A percentile compares a stretch with the other conserved stretches of the same genome.
Conservation (phyloP, 345 rosid genomes). For the Hypericum perforatum region DNA sequence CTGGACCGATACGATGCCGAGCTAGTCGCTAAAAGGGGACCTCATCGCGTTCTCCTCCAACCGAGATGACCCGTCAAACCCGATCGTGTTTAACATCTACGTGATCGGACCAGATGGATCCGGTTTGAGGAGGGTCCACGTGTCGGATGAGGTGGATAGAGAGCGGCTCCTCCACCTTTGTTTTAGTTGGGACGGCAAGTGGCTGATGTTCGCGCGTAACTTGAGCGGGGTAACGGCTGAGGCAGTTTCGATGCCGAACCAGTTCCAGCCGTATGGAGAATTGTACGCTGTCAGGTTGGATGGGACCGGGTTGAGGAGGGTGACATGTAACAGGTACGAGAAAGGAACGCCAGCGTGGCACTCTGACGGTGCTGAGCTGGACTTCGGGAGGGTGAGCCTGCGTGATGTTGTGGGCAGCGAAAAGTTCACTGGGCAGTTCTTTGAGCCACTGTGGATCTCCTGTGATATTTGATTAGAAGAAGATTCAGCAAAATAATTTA, state of each 20-base stretch:
- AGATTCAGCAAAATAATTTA: no score
- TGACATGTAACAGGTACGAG: constrained; percentile 83
- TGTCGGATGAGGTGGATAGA: constrained; percentile 46
- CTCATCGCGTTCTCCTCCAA: constrained; percentile 89
- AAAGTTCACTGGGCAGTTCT: constrained; percentile 41
- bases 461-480: constrained; percentile 23
- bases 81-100: constrained; percentile 40
- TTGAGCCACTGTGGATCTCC: constrained; percentile 64
- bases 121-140: constrained; percentile 41
- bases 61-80: constrained; percentile 42
- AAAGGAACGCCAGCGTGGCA: constrained; percentile 84
- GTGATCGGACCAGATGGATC: constrained; percentile 63
- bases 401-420: constrained; percentile 28
- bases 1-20: no score
- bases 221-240: constrained; percentile 58
- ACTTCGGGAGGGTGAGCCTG: constrained; percentile 20
- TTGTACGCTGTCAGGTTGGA: constrained; percentile 44
- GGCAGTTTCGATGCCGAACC: constrained; percentile 70
- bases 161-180: constrained; percentile 85
- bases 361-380: constrained; percentile 16
- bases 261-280: constrained; percentile 86
- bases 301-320: constrained; percentile 58
- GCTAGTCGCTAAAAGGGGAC: no score
- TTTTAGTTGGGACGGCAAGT: constrained; percentile 58
- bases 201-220: constrained; percentile 61